These are phyloP conservation scores for Ceratobasidium sp. DNA, from an alignment of 1,284 basidiomycete genomes.

Conservation along the genomic window DNA sequence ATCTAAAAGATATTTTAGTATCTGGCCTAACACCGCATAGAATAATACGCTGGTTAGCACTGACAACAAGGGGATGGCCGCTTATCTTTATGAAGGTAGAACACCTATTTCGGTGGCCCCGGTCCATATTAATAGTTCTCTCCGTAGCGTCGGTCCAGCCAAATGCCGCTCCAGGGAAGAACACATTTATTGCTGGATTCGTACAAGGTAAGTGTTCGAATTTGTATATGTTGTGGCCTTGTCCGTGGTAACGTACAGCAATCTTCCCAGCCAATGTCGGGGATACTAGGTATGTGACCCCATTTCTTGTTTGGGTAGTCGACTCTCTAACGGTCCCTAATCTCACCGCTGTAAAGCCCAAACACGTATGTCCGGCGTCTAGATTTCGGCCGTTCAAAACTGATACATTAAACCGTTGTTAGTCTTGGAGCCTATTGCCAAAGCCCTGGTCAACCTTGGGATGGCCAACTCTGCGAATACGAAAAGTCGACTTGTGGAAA, in stretches of 20 bases:
- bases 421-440: slow-evolving; percentile 83
- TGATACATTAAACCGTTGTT: slow-evolving; percentile 10
- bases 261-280: slow-evolving; percentile 74
- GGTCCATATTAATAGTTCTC: not conserved
- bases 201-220: slow-evolving; percentile 69
- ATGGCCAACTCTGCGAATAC: slow-evolving; percentile 75
- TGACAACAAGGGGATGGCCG: slow-evolving; percentile 88
- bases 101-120: not conserved
- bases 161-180: slow-evolving; percentile 74
- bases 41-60: slow-evolving; percentile 83
- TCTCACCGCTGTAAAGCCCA: slow-evolving; percentile 64
- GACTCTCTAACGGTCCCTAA: no score
- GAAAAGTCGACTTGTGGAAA: slow-evolving; percentile 83
- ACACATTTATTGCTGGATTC: slow-evolving; percentile 81
- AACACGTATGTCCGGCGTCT: slow-evolving; percentile 70
- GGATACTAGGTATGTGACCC: slow-evolving; percentile 64
- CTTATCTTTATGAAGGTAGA: slow-evolving; percentile 79
- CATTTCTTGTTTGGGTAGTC: no score
- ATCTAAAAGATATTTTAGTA: not conserved
- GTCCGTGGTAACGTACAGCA: not conserved
- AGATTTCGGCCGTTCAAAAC: not conserved
- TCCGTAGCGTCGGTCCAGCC: slow-evolving; percentile 73
- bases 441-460: slow-evolving; percentile 75
- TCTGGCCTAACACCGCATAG: no score
- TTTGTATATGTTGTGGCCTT: not conserved